Evolutionary conservation across 2,329 filamentous ascomycete species (phyloP), one percentile per base, ranked within the genome.

Genomic region (Pseudocercospora vitis): DNA sequence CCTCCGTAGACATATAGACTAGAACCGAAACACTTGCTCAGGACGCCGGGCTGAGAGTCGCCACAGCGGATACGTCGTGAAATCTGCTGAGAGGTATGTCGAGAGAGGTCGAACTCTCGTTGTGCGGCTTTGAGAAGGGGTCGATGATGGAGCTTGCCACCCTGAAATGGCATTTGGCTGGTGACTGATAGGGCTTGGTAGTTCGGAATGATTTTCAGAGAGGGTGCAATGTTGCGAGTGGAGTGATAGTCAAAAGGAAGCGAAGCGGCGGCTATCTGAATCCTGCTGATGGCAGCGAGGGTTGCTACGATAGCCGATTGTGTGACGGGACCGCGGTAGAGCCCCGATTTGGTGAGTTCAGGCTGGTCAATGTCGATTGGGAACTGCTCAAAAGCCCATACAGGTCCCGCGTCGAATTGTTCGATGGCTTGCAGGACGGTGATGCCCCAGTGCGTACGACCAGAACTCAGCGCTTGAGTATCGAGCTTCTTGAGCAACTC

Each of bases 361-460:
- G 65, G 58, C 26, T 72, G 69, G 55, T 75, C 71, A 48, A 76
- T 74, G 60, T 74, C 59, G 51, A 75, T 61, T 4, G 65, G 58
- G 55, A 75, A 75, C 53, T 75, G 73, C 31, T 76, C 72, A 52
- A 70, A 76, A 0, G 73, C 73, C 73, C 73, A 76, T 6, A 76
- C 71, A 0, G 72, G 73, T 5, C 73, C 73, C n/a, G 71, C 71
- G 48, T 76, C 73, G 50, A 75, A 71, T 39, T 73, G 64, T 48
- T 70, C 71, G 14, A 71, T 71, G 7, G 73, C 73, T 56, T 75
- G 65, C 2, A 68, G 55, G 4, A 74, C 68, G 2, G 73, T 74
- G 7, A 75, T 66, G 4, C 70, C 73, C 73, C 73, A 76, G 53
- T 74, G 67, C 1, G 69, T 65, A 18, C 73, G 69, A 8, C 73